Conservation (phyloP, 805 yeast species). For the Zygosaccharomyces lentus region DNA sequence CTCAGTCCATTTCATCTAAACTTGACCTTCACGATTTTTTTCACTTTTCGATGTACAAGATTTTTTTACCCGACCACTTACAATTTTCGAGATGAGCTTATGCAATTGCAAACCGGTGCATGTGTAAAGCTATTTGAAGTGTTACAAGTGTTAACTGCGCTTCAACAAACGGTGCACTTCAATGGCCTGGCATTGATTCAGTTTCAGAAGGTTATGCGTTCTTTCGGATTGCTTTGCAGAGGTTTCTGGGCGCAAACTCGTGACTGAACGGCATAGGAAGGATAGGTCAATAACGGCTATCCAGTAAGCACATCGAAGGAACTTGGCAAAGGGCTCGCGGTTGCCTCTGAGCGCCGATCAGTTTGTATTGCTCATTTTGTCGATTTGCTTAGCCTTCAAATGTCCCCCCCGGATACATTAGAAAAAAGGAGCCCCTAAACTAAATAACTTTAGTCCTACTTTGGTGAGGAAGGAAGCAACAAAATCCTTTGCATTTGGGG, state of each 20-base stretch:
- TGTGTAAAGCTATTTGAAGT: neutral
- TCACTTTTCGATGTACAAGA: neutral
- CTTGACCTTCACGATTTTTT: neutral
- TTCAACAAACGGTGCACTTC: too few relatives aligned
- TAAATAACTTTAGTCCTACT: neutral
- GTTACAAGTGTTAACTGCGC: neutral
- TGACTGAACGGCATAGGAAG: too few relatives aligned
- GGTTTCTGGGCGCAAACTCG: too few relatives aligned
- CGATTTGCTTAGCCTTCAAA: neutral
- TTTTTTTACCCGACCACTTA: neutral
- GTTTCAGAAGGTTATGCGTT: too few relatives aligned
- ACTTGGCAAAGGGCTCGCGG: neutral
- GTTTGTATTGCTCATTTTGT: neutral
- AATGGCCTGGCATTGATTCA: too few relatives aligned
- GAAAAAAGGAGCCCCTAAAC: constrained; percentile 3
- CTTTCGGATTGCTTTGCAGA: too few relatives aligned
- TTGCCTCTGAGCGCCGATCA: neutral
- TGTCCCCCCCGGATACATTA: neutral
- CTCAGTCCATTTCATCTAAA: neutral
- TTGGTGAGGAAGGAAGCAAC: neutral
- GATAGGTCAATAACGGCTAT: too few relatives aligned
- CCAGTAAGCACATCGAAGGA: too few relatives aligned
- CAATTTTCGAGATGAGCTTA: neutral
- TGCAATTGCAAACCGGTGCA: neutral
- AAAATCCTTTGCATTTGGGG: neutral